Conservation (phyloP, 192 early-diverging fungal genomes). For the Backusella morwellensis region DNA sequence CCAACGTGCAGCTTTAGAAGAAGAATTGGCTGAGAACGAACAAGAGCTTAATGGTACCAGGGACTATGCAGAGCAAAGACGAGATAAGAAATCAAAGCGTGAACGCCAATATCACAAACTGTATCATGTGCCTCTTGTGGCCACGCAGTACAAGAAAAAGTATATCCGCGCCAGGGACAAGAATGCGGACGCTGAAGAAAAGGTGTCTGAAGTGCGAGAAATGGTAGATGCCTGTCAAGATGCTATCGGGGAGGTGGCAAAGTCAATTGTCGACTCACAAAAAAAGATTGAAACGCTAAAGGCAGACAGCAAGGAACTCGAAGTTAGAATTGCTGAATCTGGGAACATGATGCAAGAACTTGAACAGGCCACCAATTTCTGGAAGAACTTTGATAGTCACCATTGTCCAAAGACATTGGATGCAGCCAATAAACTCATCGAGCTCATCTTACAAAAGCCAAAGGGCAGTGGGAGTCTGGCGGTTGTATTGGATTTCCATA, state of each 20-base stretch:
- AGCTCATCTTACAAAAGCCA: neutral
- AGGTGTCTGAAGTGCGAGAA: conserved; percentile 17
- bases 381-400: conserved; percentile 12
- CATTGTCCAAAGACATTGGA: neutral
- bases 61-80: conserved; percentile 20
- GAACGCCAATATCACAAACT: conserved; percentile 25
- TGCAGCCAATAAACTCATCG: neutral
- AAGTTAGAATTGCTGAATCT: neutral
- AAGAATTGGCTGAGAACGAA: conserved; percentile 5
- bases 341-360: neutral
- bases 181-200: conserved; percentile 22
- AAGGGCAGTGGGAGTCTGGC: neutral
- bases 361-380: conserved; percentile 8
- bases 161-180: conserved; percentile 27
- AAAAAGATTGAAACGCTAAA: neutral
- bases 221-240: conserved; percentile 10
- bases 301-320: neutral
- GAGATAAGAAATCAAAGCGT: conserved; percentile 21
- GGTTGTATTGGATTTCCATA: neutral
- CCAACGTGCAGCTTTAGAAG: neutral
- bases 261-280: neutral
- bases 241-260: conserved; percentile 2
- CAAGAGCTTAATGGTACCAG: conserved; percentile 10
- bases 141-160: conserved; percentile 22
- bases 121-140: conserved; percentile 23